A percentile compares a stretch with the other conserved stretches of the same genome.
These are phyloP conservation scores for Rhododendron molle DNA, from an alignment of 148 eudicot genomes.

Conservation along the genomic window DNA sequence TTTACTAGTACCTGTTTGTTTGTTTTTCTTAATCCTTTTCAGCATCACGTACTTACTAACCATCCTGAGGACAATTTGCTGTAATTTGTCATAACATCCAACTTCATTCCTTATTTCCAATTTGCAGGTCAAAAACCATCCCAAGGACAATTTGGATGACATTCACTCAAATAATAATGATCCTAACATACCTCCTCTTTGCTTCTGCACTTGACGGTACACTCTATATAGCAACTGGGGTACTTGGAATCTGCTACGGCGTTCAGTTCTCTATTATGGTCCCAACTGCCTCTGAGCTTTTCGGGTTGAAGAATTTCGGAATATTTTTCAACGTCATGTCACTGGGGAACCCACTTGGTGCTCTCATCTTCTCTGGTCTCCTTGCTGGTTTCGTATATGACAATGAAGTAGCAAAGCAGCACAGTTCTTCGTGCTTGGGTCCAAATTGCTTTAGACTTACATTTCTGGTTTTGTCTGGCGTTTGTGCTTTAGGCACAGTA, in stretches of 20 bases:
- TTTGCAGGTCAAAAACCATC: slow-evolving; percentile 56
- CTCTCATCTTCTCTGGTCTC: slow-evolving; percentile 65
- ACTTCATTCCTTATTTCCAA: not conserved
- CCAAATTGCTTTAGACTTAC: slow-evolving; percentile 68
- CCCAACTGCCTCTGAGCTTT: slow-evolving; percentile 85
- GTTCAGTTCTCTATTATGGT: slow-evolving; percentile 71
- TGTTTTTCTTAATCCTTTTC: not conserved
- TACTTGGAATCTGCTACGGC: slow-evolving; percentile 75
- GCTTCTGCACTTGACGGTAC: slow-evolving; percentile 60
- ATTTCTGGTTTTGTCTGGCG: slow-evolving; percentile 59
- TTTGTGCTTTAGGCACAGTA: slow-evolving; percentile 43
- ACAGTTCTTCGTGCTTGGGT: slow-evolving; percentile 47
- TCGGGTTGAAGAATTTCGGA: slow-evolving; percentile 73
- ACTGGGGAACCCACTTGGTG: slow-evolving; percentile 79
- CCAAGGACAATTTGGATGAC: slow-evolving; percentile 77
- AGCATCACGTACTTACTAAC: not conserved
- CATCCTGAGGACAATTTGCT: not conserved
- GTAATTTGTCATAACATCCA: not conserved
- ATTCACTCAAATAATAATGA: slow-evolving; percentile 64
- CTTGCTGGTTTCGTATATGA: slow-evolving; percentile 77
- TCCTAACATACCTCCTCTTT: slow-evolving; percentile 53
- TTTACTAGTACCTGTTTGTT: not conserved
- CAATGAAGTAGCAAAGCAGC: slow-evolving; percentile 62
- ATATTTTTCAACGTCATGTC: slow-evolving; percentile 66
- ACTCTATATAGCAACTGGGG: slow-evolving; percentile 60